Base-by-base conservation (phyloP, 2,329 filamentous ascomycete genomes). In the Cadophora sp. region DNA sequence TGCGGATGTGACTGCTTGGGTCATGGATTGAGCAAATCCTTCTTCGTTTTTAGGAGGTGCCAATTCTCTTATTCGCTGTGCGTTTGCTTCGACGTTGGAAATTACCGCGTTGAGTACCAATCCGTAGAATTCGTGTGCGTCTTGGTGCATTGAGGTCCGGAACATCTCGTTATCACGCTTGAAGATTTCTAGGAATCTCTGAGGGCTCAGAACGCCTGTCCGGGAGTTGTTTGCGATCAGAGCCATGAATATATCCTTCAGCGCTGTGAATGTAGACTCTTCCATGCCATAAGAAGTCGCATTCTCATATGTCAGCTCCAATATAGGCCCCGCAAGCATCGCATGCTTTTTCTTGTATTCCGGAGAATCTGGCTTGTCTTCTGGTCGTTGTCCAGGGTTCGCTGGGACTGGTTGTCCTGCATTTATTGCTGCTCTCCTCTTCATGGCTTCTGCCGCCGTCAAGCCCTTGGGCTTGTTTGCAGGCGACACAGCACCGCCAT, bases 341-440 rank as follows among this genome's bases (percentile, higher is more conserved):
- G 94, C 94, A 78, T 96, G 89, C 81, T 97, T 97, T 84, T 99
- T 99, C 81, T 97, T 97, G 81, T 96, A 97, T 80, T 99, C 96
- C 0, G 95, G 93, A 1, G 94, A 94, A 76, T 98, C 94, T 69
- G 92, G 92, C 78, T 94, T 97, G 76, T 98, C 96, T 78, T 98
- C 96, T 9, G 93, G 92, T 73, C 94, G 83, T 30, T 72, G 71
- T 53, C 75, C 74, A 48, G 70, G 84, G 39, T 83, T 84, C 45
- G 83, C 83, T 14, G 84, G 84, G 20, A 85, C 81, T 27, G 85
- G 80, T 67, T 87, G 85, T 36, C 84, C 83, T 20, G 83, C 77
- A 71, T 82, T 85, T 71, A 87, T 80, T 67, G 84, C 81, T 72
- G 84, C 83, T 75, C 87, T 81, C 71, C 85, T 85, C 73, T 86